phyloP scores from a whole-genome alignment of 2,329 filamentous ascomycete genomes.

The Xylariaceae sp. region DNA sequence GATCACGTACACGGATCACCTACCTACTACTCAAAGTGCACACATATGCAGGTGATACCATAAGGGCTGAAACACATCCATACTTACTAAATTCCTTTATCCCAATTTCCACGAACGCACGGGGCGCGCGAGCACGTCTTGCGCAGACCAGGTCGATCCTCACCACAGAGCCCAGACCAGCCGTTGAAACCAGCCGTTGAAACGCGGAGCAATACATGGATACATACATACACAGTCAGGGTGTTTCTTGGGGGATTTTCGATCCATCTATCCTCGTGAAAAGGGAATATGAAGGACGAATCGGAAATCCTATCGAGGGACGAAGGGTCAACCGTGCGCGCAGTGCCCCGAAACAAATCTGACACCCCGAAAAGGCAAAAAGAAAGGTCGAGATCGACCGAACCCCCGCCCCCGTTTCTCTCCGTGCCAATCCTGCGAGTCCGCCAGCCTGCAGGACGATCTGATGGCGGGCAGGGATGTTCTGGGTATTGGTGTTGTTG shows the following conservation, averaged over 20 bases:
- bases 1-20: background rate
- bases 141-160: no score
- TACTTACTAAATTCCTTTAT: no score
- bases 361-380: background rate
- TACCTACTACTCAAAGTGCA: no score
- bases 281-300: background rate
- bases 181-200: background rate
- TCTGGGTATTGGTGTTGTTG: no score
- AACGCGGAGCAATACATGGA: conserved; percentile 1
- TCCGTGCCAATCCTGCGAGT: no score
- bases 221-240: conserved; percentile 5
- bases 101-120: no score
- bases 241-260: conserved; percentile 11
- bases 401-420: no score
- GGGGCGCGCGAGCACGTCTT: no score
- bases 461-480: no score
- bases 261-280: no score
- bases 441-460: no score
- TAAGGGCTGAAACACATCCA: background rate
- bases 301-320: background rate
- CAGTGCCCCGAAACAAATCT: background rate
- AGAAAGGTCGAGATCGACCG: background rate
- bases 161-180: no score
- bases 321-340: background rate
- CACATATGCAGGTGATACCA: background rate